phyloP scores from a whole-genome alignment of 129 eudicot genomes.

The Heracleum sosnowskyi region DNA sequence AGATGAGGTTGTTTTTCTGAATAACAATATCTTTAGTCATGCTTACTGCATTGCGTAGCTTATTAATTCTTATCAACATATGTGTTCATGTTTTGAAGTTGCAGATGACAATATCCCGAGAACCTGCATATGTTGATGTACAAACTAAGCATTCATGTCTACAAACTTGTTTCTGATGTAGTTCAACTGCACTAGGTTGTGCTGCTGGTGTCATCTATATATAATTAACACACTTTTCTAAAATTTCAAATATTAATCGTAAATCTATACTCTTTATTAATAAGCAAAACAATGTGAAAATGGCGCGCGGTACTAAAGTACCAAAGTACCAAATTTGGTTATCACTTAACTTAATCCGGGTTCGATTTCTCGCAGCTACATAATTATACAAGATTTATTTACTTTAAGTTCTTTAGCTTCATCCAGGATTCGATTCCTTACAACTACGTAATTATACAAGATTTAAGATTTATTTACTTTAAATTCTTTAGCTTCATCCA shows the following conservation, averaged over 20 bases:
- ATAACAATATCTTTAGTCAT: not conserved
- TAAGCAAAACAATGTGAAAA: too few relatives aligned
- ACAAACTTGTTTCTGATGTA: not conserved
- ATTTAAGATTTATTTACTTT: too few relatives aligned
- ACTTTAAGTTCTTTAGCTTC: too few relatives aligned
- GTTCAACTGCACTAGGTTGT: not conserved
- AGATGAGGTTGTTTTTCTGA: not conserved
- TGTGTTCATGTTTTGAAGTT: not conserved
- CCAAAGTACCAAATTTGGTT: too few relatives aligned
- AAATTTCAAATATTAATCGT: not conserved
- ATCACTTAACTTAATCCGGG: too few relatives aligned
- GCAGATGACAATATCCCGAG: conserved; percentile 2
- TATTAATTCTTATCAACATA: not conserved
- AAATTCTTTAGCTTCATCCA: too few relatives aligned
- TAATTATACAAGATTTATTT: too few relatives aligned
- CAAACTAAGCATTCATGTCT: not conserved
- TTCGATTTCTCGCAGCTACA: too few relatives aligned
- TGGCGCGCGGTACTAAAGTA: too few relatives aligned
- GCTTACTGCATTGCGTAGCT: not conserved
- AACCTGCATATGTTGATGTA: not conserved
- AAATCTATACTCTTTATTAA: too few relatives aligned
- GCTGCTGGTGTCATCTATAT: not conserved
- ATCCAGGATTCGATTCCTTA: too few relatives aligned
- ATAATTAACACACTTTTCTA: not conserved
- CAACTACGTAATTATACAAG: too few relatives aligned